phyloP scores from a whole-genome alignment of 768 basidiomycete genomes.

The Postia placenta region DNA sequence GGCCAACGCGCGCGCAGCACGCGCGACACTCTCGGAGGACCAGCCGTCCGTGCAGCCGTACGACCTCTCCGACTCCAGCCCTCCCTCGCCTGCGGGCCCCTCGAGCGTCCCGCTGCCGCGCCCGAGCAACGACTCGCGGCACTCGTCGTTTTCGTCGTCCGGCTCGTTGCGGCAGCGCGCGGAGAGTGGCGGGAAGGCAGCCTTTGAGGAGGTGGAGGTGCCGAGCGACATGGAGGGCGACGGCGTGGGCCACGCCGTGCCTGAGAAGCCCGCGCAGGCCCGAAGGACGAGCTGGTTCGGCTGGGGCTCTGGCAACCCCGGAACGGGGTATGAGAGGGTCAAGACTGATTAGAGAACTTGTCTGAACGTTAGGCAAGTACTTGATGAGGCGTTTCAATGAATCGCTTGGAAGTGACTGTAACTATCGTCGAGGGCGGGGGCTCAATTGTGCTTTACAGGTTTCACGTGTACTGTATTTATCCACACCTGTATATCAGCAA shows the following conservation, averaged over 20 bases:
- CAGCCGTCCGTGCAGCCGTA: constrained; percentile 40
- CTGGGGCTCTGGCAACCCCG: constrained; percentile 29
- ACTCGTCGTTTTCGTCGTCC: constrained; percentile 30
- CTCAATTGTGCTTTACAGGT: no score
- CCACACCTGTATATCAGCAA: no score
- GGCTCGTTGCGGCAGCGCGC: constrained; percentile 40
- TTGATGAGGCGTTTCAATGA: neutral
- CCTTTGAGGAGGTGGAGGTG: constrained; percentile 67
- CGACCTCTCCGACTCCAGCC: constrained; percentile 14
- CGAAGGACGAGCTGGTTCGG: constrained; percentile 49
- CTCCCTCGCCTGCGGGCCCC: constrained; percentile 14
- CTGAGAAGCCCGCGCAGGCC: constrained; percentile 19
- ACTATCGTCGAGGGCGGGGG: no score
- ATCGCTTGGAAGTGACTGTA: no score
- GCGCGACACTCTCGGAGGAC: constrained; percentile 33
- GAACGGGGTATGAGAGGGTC: constrained; percentile 42
- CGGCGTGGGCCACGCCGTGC: constrained; percentile 9
- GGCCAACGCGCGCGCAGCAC: constrained; percentile 3
- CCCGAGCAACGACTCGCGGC: constrained; percentile 22
- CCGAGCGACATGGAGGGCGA: constrained; percentile 67
- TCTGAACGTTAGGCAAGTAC: no score
- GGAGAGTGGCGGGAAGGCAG: constrained; percentile 29
- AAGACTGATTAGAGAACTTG: constrained; percentile 36
- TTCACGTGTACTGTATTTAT: no score
- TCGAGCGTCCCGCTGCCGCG: constrained; percentile 25